phyloP scores from a whole-genome alignment of 108 stramenopile genomes.

The Chaetoceros muelleri region DNA sequence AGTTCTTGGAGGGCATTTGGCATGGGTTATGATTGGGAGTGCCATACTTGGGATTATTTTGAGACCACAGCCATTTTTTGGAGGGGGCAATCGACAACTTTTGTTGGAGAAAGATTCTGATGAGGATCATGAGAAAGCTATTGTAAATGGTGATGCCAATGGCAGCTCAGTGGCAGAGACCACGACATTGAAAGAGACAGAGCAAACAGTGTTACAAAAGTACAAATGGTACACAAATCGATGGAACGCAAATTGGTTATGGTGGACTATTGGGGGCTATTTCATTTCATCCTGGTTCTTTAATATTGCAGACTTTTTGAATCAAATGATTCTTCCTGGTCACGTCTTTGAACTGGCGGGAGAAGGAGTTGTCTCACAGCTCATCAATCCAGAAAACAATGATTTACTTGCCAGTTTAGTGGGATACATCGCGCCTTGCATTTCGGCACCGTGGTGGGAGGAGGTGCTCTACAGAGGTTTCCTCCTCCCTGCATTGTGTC shows the following conservation, averaged over 20 bases:
- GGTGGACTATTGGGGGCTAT: conserved; percentile 93
- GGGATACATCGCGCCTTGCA: conserved; percentile 88
- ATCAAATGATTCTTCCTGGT: conserved; percentile 75
- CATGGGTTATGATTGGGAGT: conserved; percentile 67
- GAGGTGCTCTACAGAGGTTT: conserved; percentile 89
- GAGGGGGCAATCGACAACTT: conserved; percentile 13
- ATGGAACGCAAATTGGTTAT: conserved; percentile 72
- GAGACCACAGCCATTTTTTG: conserved; percentile 67
- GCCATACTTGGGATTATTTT: conserved; percentile 44
- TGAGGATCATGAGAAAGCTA: background rate
- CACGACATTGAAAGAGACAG: background rate
- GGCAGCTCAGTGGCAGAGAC: background rate
- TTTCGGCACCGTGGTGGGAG: conserved; percentile 89
- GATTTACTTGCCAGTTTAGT: conserved; percentile 67
- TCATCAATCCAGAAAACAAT: conserved; percentile 88
- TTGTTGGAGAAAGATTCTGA: background rate
- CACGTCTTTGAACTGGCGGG: conserved; percentile 43
- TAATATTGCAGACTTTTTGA: conserved; percentile 79
- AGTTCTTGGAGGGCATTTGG: conserved; percentile 80
- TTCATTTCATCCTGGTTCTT: conserved; percentile 81
- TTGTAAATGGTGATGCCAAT: background rate
- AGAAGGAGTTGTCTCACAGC: conserved; percentile 71
- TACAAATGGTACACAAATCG: conserved; percentile 32
- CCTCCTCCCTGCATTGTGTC: conserved; percentile 52
- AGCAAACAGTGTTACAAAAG: conserved; percentile 10